phyloP scores from a whole-genome alignment of 192 early-diverging fungal genomes.

The Mortierella antarctica region DNA sequence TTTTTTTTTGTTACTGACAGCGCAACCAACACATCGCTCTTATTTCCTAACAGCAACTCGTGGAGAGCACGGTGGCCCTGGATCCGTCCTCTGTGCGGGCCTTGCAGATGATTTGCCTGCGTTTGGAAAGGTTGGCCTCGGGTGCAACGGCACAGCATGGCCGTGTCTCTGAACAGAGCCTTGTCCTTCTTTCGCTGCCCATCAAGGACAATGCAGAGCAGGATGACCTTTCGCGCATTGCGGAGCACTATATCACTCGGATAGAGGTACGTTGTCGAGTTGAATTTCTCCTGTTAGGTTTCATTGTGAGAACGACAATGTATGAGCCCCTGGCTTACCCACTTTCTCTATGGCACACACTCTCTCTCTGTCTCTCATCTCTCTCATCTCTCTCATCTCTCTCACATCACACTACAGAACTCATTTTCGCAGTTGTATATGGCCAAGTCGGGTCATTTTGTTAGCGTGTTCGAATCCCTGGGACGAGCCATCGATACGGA shows the following conservation, averaged over 20 bases:
- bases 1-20: conserved; percentile 8
- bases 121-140: conserved; percentile 67
- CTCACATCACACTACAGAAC: no score
- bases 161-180: conserved; percentile 46
- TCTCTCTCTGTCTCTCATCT: background rate
- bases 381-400: no score
- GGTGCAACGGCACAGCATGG: conserved; percentile 40
- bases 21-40: background rate
- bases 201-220: conserved; percentile 61
- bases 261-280: conserved; percentile 60
- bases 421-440: conserved; percentile 70
- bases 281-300: no score
- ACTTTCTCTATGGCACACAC: background rate
- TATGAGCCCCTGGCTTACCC: background rate
- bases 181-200: conserved; percentile 42
- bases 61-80: conserved; percentile 35
- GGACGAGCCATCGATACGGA: conserved; percentile 69
- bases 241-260: conserved; percentile 66
- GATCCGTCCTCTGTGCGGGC: conserved; percentile 60
- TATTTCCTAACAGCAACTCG: conserved; percentile 16
- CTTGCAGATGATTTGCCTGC: conserved; percentile 65
- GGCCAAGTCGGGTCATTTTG: conserved; percentile 64
- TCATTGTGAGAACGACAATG: background rate
- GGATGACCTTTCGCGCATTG: conserved; percentile 62
- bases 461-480: conserved; percentile 65